Evolutionary conservation across 768 basidiomycete genomes (phyloP).

Genomic region (Fomitopsis pulvina): DNA sequence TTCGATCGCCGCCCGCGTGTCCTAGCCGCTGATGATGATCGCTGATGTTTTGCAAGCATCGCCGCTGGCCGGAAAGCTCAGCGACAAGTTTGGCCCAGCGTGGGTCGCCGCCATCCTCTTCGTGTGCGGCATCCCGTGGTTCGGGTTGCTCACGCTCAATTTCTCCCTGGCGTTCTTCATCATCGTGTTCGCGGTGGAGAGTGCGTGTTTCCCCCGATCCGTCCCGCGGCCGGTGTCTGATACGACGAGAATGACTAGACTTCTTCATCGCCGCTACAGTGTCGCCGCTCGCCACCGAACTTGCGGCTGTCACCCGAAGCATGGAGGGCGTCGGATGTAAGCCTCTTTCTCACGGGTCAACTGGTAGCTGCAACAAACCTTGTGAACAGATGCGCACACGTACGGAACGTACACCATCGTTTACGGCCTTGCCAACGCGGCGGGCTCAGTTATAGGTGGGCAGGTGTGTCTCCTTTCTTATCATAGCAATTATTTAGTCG

Average conservation of each 20-base stretch:
- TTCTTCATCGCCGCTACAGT: background rate
- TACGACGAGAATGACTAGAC: background rate
- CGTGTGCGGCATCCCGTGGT: constrained; percentile 10
- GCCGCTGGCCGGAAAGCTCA: background rate
- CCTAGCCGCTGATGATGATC: too few relatives aligned
- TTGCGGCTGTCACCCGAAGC: constrained; percentile 50
- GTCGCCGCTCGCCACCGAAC: constrained; percentile 58
- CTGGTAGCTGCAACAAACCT: background rate
- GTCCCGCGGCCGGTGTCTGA: background rate
- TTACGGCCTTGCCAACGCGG: constrained; percentile 51
- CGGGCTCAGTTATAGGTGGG: too few relatives aligned
- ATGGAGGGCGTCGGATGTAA: constrained; percentile 65
- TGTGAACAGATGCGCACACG: constrained; percentile 53
- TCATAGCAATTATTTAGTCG: too few relatives aligned
- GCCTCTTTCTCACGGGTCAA: constrained; percentile 14
- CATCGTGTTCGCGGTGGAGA: background rate
- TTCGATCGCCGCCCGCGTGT: background rate
- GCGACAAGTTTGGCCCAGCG: background rate
- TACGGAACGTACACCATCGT: constrained; percentile 71
- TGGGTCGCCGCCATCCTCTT: background rate
- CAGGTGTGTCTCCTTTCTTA: too few relatives aligned
- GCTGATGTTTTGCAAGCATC: background rate
- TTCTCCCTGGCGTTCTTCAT: constrained; percentile 3
- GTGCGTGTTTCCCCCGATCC: too few relatives aligned
- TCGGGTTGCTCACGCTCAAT: background rate